Base-by-base conservation (phyloP, 192 early-diverging fungal species). In the Podila minutissima region DNA sequence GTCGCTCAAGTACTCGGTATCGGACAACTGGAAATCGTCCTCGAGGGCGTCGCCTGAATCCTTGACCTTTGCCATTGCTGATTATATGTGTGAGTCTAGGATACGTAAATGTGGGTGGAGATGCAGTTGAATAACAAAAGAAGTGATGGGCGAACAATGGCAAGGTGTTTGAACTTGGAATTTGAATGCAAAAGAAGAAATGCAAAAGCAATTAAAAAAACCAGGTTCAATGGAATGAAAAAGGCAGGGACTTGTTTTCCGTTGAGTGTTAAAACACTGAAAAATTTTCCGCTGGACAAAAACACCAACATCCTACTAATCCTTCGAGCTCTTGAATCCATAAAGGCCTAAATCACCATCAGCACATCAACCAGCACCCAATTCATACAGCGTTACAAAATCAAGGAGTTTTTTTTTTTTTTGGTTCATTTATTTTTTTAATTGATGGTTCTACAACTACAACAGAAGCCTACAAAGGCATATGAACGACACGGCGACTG, bases 41-140 rank as follows among this genome's bases (percentile, higher is more conserved):
- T 86, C 87, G 20, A 88, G 68, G 26, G 82, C 83, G 57, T 88
- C 87, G 31, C 81, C 87, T 12, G 87, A 85, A 5, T 70, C 71
- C 55, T 71, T 48, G 32, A 72, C 63, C 60, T 85, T 72, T 66
- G 68, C 13, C 71, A 76, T 73, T 53, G 57, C 74, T 65, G 66
- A 26, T 64, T 61, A 31, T 31, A 32, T 61, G 59, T 61, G 29
- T 35, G 29, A 19, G 29, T 61, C 7, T 11, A 35, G 6, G 31
- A 10, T 55, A 55, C 22, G 51, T 22, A 26, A 17, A 26, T 55
- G 24, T 9, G 53, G 19, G 11, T 55, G 53, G 24, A 24, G 20
- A 26, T n/a, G 11, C 53, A 26, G 11, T 24, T 55, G 53, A 22
- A 22, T 7, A 17, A 55, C 20, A 8, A 26, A 55, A 59, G 26